phyloP scores from a whole-genome alignment of 2,329 filamentous ascomycete species.

The Colletotrichum sp. region DNA sequence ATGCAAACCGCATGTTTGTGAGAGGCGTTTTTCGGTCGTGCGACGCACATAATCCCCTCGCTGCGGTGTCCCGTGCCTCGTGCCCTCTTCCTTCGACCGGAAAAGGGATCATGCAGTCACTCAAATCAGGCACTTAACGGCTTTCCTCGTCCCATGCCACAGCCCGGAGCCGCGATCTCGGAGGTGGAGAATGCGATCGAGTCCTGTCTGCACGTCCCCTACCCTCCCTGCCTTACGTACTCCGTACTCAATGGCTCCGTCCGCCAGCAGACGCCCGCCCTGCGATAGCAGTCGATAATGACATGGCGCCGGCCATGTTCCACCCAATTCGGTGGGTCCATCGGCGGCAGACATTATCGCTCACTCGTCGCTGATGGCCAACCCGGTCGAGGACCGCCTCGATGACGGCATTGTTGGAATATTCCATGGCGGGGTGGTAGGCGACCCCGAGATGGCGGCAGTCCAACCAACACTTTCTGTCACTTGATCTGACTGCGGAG shows the following conservation, averaged over 20 bases:
- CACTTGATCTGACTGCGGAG: not conserved
- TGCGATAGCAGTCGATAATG: not conserved
- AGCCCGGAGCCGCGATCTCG: slow-evolving; percentile 17
- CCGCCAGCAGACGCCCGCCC: not conserved
- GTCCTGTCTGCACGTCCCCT: slow-evolving; percentile 8
- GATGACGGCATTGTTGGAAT: slow-evolving; percentile 15
- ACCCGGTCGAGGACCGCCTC: not conserved
- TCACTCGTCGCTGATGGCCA: not conserved
- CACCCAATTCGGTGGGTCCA: slow-evolving; percentile 4
- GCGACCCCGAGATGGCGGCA: not conserved
- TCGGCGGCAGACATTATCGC: slow-evolving; percentile 2
- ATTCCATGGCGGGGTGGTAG: slow-evolving; percentile 6
- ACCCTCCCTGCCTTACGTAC: not conserved
- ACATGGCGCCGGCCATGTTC: not conserved
- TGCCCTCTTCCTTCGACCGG: not conserved
- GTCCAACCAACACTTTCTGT: not conserved
- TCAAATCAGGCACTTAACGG: not conserved
- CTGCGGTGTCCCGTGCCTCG: not conserved
- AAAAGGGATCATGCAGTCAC: not conserved
- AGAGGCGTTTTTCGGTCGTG: not conserved
- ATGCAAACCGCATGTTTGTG: slow-evolving; percentile 5
- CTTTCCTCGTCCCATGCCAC: not conserved
- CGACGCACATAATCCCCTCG: slow-evolving; percentile 1
- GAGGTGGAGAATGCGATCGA: slow-evolving; percentile 17
- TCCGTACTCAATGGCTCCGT: not conserved